A percentile compares a stretch with the other conserved stretches of the same genome.
phyloP scores from a whole-genome alignment of 805 yeast species.

The Candida hispaniensis region DNA sequence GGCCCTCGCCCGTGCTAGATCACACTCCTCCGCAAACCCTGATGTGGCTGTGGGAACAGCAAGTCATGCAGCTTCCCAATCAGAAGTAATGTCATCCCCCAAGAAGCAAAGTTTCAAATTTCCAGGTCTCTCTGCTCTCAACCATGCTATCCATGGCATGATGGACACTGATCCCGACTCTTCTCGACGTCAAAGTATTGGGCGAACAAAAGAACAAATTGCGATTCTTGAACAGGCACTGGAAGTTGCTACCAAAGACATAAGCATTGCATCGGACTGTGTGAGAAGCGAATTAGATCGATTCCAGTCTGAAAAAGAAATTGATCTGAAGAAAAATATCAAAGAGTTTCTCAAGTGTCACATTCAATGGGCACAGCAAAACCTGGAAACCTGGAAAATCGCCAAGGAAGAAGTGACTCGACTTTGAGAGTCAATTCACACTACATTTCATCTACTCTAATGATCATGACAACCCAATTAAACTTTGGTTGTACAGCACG shows the following conservation, averaged over 20 bases:
- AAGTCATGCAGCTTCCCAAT: neutral
- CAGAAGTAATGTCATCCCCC: constrained; percentile 1
- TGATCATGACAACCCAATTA: too few species aligned
- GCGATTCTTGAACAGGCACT: constrained; percentile 41
- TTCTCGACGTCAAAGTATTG: constrained; percentile 43
- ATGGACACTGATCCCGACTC: constrained; percentile 58
- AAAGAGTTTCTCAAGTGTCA: constrained; percentile 44
- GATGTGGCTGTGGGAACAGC: neutral
- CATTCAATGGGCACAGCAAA: constrained; percentile 56
- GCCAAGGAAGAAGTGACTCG: constrained; percentile 32
- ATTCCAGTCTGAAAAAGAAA: constrained; percentile 42
- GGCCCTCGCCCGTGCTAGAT: constrained; percentile 22
- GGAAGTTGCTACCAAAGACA: constrained; percentile 43
- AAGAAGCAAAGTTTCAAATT: constrained; percentile 35
- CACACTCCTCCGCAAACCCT: too few species aligned
- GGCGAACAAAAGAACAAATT: constrained; percentile 38
- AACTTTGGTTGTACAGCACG: too few species aligned
- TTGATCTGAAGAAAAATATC: constrained; percentile 42
- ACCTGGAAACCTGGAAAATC: constrained; percentile 57
- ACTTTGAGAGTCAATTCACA: too few species aligned
- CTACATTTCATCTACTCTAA: too few species aligned
- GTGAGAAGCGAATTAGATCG: constrained; percentile 33
- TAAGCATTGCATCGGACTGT: constrained; percentile 38
- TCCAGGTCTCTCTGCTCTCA: constrained; percentile 43
- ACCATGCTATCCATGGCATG: constrained; percentile 45